Evolutionary conservation across 768 basidiomycete genomes (phyloP).

Genomic region (Pulveroboletus sp.): DNA sequence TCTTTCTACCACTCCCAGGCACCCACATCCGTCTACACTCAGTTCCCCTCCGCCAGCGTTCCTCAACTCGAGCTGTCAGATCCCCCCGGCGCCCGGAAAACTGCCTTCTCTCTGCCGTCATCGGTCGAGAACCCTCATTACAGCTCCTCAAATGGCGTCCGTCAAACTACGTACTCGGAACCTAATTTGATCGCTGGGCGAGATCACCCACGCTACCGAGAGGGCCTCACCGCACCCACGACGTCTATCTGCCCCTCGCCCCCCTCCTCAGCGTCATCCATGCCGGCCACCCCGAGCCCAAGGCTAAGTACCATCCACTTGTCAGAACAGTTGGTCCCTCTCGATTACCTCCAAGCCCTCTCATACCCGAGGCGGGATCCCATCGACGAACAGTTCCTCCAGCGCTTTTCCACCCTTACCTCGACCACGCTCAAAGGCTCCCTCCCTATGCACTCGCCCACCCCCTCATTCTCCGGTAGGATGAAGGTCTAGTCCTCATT

Average conservation of each 20-base stretch:
- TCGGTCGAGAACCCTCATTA: constrained; percentile 23
- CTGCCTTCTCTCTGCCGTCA: constrained; percentile 29
- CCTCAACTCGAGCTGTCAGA: constrained; percentile 27
- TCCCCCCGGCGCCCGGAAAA: constrained; percentile 19
- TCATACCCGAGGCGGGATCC: constrained; percentile 56
- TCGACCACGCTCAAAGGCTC: constrained; percentile 17
- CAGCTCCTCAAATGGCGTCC: constrained; percentile 12
- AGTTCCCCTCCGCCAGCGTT: constrained; percentile 29
- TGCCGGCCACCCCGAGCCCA: constrained; percentile 35
- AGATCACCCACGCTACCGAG: constrained; percentile 21
- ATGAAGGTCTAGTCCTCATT: constrained; percentile 21
- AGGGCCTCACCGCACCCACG: constrained; percentile 17
- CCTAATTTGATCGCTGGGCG: constrained; percentile 22
- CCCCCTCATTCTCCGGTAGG: constrained; percentile 25
- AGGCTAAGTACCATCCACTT: constrained; percentile 19
- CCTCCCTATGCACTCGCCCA: constrained; percentile 11
- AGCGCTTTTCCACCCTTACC: constrained; percentile 43
- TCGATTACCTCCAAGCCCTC: constrained; percentile 55
- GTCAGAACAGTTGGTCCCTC: constrained; percentile 49
- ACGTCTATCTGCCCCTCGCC: constrained; percentile 27
- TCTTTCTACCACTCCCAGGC: constrained; percentile 22
- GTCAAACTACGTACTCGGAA: constrained; percentile 32
- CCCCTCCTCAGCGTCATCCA: constrained; percentile 37
- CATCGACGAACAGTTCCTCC: constrained; percentile 58
- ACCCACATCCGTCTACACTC: constrained; percentile 22